phyloP scores from a whole-genome alignment of 2,329 filamentous ascomycete genomes.

The Paraphoma sp. region DNA sequence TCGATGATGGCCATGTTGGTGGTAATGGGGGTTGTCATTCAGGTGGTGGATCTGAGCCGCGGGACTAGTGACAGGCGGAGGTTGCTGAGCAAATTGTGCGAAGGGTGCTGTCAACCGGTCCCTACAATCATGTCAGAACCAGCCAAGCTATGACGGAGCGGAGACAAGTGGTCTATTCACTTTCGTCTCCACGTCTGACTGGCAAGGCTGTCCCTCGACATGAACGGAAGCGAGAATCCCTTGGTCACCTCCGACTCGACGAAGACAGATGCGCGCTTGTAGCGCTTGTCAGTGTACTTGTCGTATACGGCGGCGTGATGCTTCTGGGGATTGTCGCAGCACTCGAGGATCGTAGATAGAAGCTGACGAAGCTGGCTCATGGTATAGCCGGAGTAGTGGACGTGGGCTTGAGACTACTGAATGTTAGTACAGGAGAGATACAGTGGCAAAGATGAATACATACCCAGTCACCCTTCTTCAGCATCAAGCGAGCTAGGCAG shows the following conservation, averaged over 20 bases:
- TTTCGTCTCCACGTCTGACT: conserved; percentile 48
- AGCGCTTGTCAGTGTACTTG: conserved; percentile 88
- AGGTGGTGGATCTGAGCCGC: conserved; percentile 11
- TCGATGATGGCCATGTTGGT: conserved; percentile 31
- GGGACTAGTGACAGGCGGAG: conserved; percentile 14
- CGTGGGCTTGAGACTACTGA: conserved; percentile 75
- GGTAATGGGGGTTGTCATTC: conserved; percentile 18
- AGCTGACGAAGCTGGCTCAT: conserved; percentile 81
- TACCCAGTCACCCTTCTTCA: conserved; percentile 94
- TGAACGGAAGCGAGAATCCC: conserved; percentile 61
- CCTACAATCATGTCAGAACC: conserved; percentile 36
- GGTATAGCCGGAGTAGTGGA: conserved; percentile 94
- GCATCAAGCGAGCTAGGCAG: conserved; percentile 85
- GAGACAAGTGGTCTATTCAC: conserved; percentile 39
- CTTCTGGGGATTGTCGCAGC: conserved; percentile 78
- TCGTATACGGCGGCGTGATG: conserved; percentile 90
- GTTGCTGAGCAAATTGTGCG: conserved; percentile 18
- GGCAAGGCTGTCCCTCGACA: conserved; percentile 43
- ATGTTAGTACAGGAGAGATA: conserved; percentile 42
- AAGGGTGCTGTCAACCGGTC: conserved; percentile 26
- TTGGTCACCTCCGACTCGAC: conserved; percentile 76
- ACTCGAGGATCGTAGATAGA: conserved; percentile 81
- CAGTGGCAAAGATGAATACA: conserved; percentile 42
- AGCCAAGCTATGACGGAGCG: conserved; percentile 20
- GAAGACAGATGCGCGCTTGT: conserved; percentile 81